Base-by-base conservation (phyloP, 2,329 filamentous ascomycete species). In the Talaromyces funiculosus region DNA sequence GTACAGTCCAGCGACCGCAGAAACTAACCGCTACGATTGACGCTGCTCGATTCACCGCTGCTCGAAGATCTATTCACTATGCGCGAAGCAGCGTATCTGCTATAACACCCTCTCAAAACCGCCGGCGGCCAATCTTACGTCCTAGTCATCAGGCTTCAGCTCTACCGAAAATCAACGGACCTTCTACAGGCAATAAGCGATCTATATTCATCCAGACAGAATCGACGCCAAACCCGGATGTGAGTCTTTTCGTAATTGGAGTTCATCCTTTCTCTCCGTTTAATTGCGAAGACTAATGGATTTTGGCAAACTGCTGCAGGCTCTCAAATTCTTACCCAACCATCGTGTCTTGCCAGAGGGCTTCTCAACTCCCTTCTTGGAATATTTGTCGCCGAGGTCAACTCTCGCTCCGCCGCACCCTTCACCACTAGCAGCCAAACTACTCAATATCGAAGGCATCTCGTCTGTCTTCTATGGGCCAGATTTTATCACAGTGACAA, bases 161-260 rank as follows among this genome's bases (percentile, higher is more conserved):
- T 7, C 70, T 68, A 38, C 70, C 72, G 43, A 68, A 75, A 18
- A 72, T 76, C 45, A 77, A 74, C 53, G 70, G 73, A 2, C 67
- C 75, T 22, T 73, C 71, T n/a, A 70, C 74, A 24, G 72, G 70
- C 24, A 74, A 75, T 61, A 77, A 74, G 62, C 87, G 93, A 65
- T 92, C 86, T 24, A 96, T 99, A 75, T 99, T 97, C 80, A 99
- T 99, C 71, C 94, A 99, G 78, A 97, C 93, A 4, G 93, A 97
- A 72, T 85, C 84, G 66, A 99, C 94, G 1, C 94, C 94, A 26
- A 99, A 99, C 77, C 82, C 86, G n/a, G 92, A 97, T 79, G 92
- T 85, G 72, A 68, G 77, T 73, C 40, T 29, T 26, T 49, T 40
- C 7, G 16, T 18, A 8, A 18, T 49, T 51, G 29, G 10, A 8